Evolutionary conservation across 2,329 filamentous ascomycete genomes (phyloP), one percentile per base, ranked within the genome.

Genomic region (Stachybotrys chartarum): DNA sequence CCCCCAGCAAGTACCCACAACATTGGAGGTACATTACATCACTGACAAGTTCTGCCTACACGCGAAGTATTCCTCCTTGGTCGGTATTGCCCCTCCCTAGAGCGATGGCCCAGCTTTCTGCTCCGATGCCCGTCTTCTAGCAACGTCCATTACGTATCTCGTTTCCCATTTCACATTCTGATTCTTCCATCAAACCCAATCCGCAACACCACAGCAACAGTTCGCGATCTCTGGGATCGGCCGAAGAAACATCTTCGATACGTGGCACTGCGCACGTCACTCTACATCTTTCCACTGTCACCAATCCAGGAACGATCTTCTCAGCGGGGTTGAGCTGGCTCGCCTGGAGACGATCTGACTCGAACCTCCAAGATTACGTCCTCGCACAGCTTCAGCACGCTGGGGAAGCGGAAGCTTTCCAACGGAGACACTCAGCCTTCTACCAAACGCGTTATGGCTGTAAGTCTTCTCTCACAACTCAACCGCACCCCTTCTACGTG

Each of bases 331-430:
- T 66, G 59, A 72, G 65, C 68, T 66, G 67, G 65, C 62, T 65
- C 64, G 68, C 60, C 57, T 63, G 45, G 54, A 57, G 51, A 63
- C 61, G 55, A 57, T 57, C 52, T 55, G 54, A 54, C 57, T 49
- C 55, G 54, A 57, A 50, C 58, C 58, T 64, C 65, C 70, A 72
- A 68, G 58, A 73, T 73, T 71, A 61, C 68, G 53, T 65, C 65
- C 54, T 56, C 62, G 54, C 57, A 42, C 61, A 57, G 62, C 57
- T 54, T 64, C 60, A 66, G 75, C 76, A 81, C 82, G 72, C 79
- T 81, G 81, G 82, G 81, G 78, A 87, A 87, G 77, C 83, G 84
- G 73, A 87, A 84, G 74, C 75, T 84, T 65, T 86, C 84, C 62
- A 74, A 76, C 74, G 80, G 80, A 75, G 82, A 83, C 68, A 71